These are phyloP conservation scores for Tricholoma terreum DNA, from an alignment of 768 basidiomycete genomes.

Conservation along the genomic window DNA sequence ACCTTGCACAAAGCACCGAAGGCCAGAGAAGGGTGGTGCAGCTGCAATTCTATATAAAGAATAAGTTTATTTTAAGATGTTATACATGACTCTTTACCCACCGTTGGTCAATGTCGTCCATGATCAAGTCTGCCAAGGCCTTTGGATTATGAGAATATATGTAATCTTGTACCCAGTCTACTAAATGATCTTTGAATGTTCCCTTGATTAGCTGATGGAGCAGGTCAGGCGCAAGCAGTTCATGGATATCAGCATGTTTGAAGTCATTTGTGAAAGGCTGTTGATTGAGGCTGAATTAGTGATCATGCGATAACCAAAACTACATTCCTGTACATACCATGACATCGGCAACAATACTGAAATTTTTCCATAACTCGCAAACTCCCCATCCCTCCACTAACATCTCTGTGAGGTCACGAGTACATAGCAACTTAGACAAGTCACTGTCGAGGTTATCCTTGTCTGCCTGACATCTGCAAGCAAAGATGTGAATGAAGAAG, in stretches of 20 bases:
- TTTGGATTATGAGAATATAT: constrained; percentile 18
- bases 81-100: constrained; percentile 3
- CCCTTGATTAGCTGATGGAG: too few species aligned
- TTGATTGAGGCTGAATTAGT: not conserved
- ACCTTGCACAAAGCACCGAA: constrained; percentile 22
- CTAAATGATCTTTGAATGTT: not conserved
- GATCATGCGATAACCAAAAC: not conserved
- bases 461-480: not conserved
- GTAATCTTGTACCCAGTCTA: constrained; percentile 23
- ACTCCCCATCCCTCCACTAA: not conserved
- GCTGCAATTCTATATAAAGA: constrained; percentile 18
- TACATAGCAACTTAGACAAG: not conserved
- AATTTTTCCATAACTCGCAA: not conserved
- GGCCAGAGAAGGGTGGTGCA: constrained; percentile 6
- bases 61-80: not conserved
- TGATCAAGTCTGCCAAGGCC: constrained; percentile 18
- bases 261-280: constrained; percentile 6
- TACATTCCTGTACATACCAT: constrained; percentile 3
- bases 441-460: not conserved
- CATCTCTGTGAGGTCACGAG: not conserved
- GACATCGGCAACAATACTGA: constrained; percentile 4
- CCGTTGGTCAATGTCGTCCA: constrained; percentile 33
- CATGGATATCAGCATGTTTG: constrained; percentile 21
- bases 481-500: not conserved
- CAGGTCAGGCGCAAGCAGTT: constrained; percentile 16